These are phyloP conservation scores for Dendrobium chrysotoxum DNA, from an alignment of 106 monocot genomes.

Conservation along the genomic window DNA sequence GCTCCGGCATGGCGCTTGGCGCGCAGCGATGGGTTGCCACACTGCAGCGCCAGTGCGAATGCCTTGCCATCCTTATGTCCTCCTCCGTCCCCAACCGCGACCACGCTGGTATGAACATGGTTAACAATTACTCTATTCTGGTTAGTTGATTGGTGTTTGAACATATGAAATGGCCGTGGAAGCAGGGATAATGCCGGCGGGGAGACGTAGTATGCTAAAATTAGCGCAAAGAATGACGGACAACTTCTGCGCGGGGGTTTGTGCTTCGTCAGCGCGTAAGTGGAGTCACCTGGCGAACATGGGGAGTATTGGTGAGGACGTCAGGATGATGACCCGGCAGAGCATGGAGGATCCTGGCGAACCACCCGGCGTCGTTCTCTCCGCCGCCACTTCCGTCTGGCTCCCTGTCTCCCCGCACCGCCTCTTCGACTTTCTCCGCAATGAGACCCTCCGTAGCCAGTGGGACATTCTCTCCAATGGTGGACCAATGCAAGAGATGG, in stretches of 20 bases:
- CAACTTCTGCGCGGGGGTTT: slow-evolving; percentile 83
- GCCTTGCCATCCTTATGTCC: slow-evolving; percentile 64
- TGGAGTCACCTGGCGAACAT: slow-evolving; percentile 55
- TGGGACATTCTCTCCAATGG: slow-evolving; percentile 95
- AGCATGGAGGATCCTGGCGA: slow-evolving; percentile 74
- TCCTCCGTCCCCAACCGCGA: slow-evolving; percentile 20
- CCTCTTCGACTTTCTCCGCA: slow-evolving; percentile 76
- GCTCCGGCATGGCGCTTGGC: slow-evolving; percentile 46
- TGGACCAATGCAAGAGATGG: slow-evolving; percentile 89
- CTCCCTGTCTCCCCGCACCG: slow-evolving; percentile 43
- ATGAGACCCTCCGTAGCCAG: slow-evolving; percentile 68
- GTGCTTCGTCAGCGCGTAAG: slow-evolving; percentile 57
- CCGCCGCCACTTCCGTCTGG: slow-evolving; percentile 87
- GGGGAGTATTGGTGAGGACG: slow-evolving; percentile 51
- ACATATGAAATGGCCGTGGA: background rate
- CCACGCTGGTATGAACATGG: slow-evolving; percentile 18
- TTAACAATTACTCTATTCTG: background rate
- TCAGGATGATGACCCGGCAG: slow-evolving; percentile 77
- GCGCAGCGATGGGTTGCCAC: slow-evolving; percentile 42
- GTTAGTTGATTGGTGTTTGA: background rate
- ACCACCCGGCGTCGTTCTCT: slow-evolving; percentile 82
- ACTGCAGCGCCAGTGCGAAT: slow-evolving; percentile 60
- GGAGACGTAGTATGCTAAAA: slow-evolving; percentile 58
- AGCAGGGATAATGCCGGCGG: slow-evolving; percentile 34
- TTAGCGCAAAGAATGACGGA: slow-evolving; percentile 63